Conservation (phyloP, 441 rosid species). For the Flueggea neowawraea region DNA sequence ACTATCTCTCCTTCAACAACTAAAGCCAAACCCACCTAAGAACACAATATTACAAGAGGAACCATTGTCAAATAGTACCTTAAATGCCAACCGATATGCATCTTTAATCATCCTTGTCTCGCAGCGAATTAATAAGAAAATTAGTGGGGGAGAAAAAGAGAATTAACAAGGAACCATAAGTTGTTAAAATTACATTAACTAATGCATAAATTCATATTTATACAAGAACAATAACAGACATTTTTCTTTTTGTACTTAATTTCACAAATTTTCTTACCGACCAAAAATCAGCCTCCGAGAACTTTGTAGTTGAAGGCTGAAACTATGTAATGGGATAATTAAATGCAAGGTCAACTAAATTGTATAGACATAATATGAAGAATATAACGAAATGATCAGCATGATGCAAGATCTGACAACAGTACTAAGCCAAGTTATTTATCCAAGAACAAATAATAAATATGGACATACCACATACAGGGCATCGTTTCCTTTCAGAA, state of each 20-base stretch:
- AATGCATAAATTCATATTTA: neutral
- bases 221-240: neutral
- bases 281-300: neutral
- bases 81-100: no score
- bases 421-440: no score
- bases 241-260: neutral
- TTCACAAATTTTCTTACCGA: neutral
- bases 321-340: neutral
- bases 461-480: constrained; percentile 68
- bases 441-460: neutral
- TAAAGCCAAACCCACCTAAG: constrained; percentile 89
- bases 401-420: neutral
- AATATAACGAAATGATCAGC: neutral
- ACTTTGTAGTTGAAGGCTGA: neutral
- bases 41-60: constrained; percentile 7
- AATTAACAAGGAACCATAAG: neutral
- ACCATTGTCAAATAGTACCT: no score
- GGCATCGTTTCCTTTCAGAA: constrained; percentile 69
- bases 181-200: neutral
- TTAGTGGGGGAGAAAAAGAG: no score
- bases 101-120: no score
- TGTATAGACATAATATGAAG: neutral
- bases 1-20: constrained; percentile 77
- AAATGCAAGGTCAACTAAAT: neutral
- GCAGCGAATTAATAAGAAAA: no score